Evolutionary conservation across 331 rosid species (phyloP), one percentile per base, ranked within the genome.

Genomic region (Rosa hybrid): DNA sequence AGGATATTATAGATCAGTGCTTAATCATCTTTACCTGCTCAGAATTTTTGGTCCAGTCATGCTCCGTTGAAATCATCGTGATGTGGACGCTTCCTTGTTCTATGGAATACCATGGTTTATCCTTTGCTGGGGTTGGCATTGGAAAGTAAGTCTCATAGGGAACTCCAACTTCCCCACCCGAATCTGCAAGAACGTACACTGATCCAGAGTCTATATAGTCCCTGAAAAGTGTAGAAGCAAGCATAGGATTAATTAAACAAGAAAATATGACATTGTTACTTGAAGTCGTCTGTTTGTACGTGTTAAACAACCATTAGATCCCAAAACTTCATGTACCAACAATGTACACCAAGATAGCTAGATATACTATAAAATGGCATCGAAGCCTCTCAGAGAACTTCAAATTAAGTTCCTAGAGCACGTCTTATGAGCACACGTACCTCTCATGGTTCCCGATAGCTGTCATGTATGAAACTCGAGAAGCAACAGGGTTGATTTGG

Each of bases 381-480:
- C 14, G 16, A 49, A 49, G 53, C 20, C 59, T 53, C n/a, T 53
- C 8, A 53, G 21, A 53, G 59, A 53, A 44, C 48, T 44, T 1
- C 48, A 44, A 44, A 1, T 44, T 44, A 44, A 44, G 48, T 44
- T 44, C 48, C 48, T 44, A 44, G 48, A 44, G 41, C 41, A 27
- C 2, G 13, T 39, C 6, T 34, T 34, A 34, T 3, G 39, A 34
- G 65, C 74, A 21, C 18, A 25, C 41, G 20, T 82, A 94, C 98
- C 97, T 92, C 89, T 94, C 97, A 57, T 94, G 98, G 88, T 92
- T 94, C 51, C 97, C 98, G 9, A 94, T 92, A 44, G 97, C 92
- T n/a, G 98, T 91, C 98, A 90, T 94, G 90, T 91, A 94, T 13
- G 97, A 82, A 81, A 91, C 54, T 56, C 77, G 82, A 64, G 97